A percentile compares a stretch with the other conserved stretches of the same genome.
These are phyloP conservation scores for Suillus alpinus DNA, from an alignment of 768 basidiomycete species.

Conservation along the genomic window DNA sequence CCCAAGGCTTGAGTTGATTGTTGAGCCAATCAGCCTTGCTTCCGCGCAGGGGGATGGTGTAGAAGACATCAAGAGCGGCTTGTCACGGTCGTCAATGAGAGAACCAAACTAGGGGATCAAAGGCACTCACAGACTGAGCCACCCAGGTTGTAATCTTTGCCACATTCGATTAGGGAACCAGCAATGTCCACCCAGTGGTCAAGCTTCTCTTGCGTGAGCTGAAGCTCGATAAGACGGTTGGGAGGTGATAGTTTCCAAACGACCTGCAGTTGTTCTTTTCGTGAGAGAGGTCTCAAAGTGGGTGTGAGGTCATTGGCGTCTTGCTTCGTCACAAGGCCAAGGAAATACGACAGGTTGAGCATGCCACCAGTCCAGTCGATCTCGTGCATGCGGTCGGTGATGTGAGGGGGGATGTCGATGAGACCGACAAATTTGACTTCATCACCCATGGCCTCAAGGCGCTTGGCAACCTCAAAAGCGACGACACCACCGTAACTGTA, in stretches of 20 bases:
- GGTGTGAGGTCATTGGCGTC: conserved; percentile 15
- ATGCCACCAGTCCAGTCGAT: conserved; percentile 38
- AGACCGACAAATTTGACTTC: conserved; percentile 39
- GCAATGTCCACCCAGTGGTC: conserved; percentile 22
- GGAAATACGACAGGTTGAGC: conserved; percentile 39
- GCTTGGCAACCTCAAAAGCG: conserved; percentile 41
- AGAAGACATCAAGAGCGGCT: conserved; percentile 11
- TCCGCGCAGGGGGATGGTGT: conserved; percentile 11
- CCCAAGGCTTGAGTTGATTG: conserved; percentile 17
- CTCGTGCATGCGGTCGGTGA: conserved; percentile 40
- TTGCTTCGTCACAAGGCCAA: conserved; percentile 28
- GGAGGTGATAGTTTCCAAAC: conserved; percentile 19
- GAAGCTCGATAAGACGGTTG: conserved; percentile 18
- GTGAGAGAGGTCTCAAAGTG: conserved; percentile 14
- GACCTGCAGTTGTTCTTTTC: conserved; percentile 17
- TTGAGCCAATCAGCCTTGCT: conserved; percentile 15
- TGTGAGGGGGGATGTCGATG: conserved; percentile 42
- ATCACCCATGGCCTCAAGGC: conserved; percentile 32
- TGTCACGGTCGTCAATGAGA: background rate
- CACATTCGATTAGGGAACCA: conserved; percentile 19
- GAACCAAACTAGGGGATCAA: background rate
- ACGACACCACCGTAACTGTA: conserved; percentile 46
- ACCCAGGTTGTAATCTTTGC: conserved; percentile 15
- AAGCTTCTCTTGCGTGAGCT: conserved; percentile 21
- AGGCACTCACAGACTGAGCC: conserved; percentile 19